Evolutionary conservation across 306 rosid species (phyloP), one percentile per base, ranked within the genome.

Genomic region (Alnus rubra): DNA sequence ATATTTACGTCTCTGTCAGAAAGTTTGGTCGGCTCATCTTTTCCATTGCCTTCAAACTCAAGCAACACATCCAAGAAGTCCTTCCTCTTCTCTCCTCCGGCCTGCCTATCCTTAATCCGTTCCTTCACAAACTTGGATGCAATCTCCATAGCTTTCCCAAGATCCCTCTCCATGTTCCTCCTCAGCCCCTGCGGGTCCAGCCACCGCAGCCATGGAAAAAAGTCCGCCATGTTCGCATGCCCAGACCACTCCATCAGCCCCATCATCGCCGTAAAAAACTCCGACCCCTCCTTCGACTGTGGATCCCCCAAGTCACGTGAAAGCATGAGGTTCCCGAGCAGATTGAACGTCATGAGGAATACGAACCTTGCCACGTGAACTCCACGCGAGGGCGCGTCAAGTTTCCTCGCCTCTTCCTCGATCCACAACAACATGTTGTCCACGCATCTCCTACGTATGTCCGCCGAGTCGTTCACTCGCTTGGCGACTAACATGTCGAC

Each of bases 11-110:
- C 87, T 14, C 77, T 76, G 4, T 83, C 85, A 5, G 95, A 84
- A 62, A 90, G 35, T 10, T 71, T 77, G 50, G 42, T 58, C 1
- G 88, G 81, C 37, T 87, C 86, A 2, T 80, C 83, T 30, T 48
- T 79, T 18, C 85, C 89, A 68, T 67, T 82, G 45, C 77, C 86
- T 76, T 84, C 85, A 69, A 83, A 85, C 56, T 88, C 90, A 16
- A 90, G 87, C 71, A 90, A 64, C 39, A 90, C 85, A 78, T 90
- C 91, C 74, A 90, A 80, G 75, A 88, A 90, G 48, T 90, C 91
- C 64, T 76, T 82, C 9, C 48, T 9, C 3, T n/a, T 58, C 6
- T 76, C 74, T 15, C 7, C 53, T 15, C 56, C 35, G 15, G 7
- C 1, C 13, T 45, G 13, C 35, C 45, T 53, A 44, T 30, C 73